Evolutionary conservation across 1,284 basidiomycete genomes (phyloP), one percentile per base, ranked within the genome.

Genomic region (Phellinidium pouzarii): DNA sequence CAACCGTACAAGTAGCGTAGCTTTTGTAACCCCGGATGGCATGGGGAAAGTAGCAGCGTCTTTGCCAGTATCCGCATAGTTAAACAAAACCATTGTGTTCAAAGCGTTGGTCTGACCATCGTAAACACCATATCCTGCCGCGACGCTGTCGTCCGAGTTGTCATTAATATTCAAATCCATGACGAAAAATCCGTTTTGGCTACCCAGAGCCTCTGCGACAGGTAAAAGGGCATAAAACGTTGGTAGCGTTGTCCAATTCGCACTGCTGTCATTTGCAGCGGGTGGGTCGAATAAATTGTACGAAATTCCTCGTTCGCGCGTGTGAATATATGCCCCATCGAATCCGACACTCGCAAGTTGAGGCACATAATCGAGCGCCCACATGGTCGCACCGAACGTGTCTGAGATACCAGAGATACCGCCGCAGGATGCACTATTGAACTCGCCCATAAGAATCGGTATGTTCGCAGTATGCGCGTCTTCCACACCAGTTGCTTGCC

Each of bases 371-470:
- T 80, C 77, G 7, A 71, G 58, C 1, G 71, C 71, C 82, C 82
- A 85, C 40, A 85, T 65, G 2, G 81, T 71, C 2, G 76, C 77
- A 7, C 72, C 81, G 59, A 84, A 85, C n/a, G 77, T 79, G 60
- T 84, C 73, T 11, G 79, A 82, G 44, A 85, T 62, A 14, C 73
- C 73, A 3, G 70, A 62, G 50, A 77, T 69, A n/a, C 84, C 84
- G 53, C 82, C 82, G 64, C 84, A 87, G 27, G 77, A 78, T 1
- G 78, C 80, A 4, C 77, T 78, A 65, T 84, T 86, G 61, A 80
- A 84, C 62, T 86, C 83, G 49, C 79, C 74, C 70, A 78, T 74
- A 65, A 85, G 72, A 46, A 84, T 64, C 6, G 72, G 68, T 57
- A 73, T 73, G 40, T 55, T 57, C 36, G 48, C 22, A 23, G 57